Conservation (phyloP, 495 filamentous ascomycete genomes). For the Annulohypoxylon moriforme region DNA sequence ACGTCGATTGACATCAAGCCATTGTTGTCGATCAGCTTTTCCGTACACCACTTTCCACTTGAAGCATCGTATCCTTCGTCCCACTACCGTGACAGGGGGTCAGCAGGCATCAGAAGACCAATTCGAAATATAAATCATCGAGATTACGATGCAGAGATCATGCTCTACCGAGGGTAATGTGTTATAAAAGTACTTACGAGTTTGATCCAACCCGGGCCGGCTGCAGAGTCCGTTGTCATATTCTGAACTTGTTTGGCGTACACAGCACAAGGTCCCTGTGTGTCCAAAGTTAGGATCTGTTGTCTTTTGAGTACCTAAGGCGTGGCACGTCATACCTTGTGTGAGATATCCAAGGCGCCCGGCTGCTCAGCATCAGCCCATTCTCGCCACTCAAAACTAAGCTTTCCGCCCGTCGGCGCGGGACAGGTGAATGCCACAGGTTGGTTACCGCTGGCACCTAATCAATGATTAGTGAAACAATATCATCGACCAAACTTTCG, state of each 20-base stretch:
- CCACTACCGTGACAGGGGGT: conserved; percentile 48
- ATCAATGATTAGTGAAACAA: conserved; percentile 1
- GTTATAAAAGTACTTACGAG: conserved; percentile 52
- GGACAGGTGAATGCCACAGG: conserved; percentile 69
- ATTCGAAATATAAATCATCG: background rate
- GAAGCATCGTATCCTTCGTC: conserved; percentile 69
- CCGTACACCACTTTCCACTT: conserved; percentile 71
- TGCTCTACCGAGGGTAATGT: background rate
- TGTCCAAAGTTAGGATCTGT: background rate
- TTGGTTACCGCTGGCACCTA: conserved; percentile 67
- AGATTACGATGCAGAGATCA: background rate
- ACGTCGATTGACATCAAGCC: conserved; percentile 71
- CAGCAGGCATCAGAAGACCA: background rate
- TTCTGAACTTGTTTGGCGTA: conserved; percentile 74
- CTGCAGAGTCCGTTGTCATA: conserved; percentile 53
- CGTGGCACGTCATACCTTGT: conserved; percentile 59
- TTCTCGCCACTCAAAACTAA: conserved; percentile 72
- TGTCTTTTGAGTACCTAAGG: too few relatives aligned
- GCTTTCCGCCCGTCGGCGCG: conserved; percentile 61
- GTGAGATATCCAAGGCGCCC: conserved; percentile 68
- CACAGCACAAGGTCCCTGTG: conserved; percentile 69
- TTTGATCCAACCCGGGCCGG: conserved; percentile 83
- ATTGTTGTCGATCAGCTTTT: conserved; percentile 70
- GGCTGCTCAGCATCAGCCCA: conserved; percentile 67
- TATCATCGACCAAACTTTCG: background rate